Evolutionary conservation across 2,329 filamentous ascomycete genomes (phyloP).

Genomic region (Venturiaceae sp.): DNA sequence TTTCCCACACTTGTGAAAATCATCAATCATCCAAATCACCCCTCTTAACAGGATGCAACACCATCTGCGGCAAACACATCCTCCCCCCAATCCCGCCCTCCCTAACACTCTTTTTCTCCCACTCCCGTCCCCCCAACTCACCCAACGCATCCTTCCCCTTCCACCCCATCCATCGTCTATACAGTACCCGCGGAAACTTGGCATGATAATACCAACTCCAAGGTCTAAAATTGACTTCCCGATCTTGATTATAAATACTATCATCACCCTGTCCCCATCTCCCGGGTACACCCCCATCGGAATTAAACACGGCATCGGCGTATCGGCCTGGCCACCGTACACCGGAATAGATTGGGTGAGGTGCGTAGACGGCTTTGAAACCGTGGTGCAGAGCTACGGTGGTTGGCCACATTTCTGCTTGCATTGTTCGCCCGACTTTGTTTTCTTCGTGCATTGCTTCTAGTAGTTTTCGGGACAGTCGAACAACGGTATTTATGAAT

Average conservation of each 20-base stretch:
- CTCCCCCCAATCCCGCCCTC: constrained; percentile 64
- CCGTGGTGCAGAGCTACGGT: constrained; percentile 85
- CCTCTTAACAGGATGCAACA: constrained; percentile 80
- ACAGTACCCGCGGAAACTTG: constrained; percentile 71
- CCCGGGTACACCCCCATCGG: constrained; percentile 42
- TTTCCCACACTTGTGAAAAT: no score
- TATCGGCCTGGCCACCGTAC: constrained; percentile 75
- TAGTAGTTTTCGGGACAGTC: constrained; percentile 72
- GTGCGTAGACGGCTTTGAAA: constrained; percentile 83
- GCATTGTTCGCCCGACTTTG: constrained; percentile 78
- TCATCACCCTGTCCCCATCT: constrained; percentile 34
- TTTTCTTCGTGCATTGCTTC: constrained; percentile 88
- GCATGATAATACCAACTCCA: constrained; percentile 90
- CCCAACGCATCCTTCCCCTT: constrained; percentile 70
- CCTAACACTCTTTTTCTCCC: constrained; percentile 36
- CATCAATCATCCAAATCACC: constrained; percentile 27
- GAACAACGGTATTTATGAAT: constrained; percentile 79
- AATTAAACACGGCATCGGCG: constrained; percentile 72
- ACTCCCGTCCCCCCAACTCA: constrained; percentile 51
- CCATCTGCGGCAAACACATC: constrained; percentile 86
- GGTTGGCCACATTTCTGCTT: constrained; percentile 93
- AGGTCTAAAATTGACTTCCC: constrained; percentile 81
- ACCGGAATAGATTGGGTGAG: constrained; percentile 82
- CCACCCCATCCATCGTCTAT: constrained; percentile 77
- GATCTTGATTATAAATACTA: constrained; percentile 44